Conservation (phyloP, 371 early-diverging fungal genomes). For the Rhizomucor miehei region DNA sequence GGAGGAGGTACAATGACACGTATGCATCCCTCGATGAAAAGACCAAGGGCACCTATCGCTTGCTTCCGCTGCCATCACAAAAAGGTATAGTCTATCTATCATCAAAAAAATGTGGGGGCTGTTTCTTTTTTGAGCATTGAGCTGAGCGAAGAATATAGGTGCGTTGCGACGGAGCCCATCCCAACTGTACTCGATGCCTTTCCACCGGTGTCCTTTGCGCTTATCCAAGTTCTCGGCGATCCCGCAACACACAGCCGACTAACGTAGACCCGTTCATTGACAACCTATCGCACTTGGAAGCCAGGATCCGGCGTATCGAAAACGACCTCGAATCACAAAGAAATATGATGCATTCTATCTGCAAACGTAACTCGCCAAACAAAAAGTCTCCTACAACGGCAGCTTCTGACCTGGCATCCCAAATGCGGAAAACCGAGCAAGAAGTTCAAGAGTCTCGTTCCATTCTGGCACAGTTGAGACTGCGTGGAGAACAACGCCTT, state of each 20-base stretch:
- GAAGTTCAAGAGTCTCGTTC: slow-evolving; percentile 47
- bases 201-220: slow-evolving; percentile 39
- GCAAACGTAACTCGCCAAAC: background rate
- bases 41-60: slow-evolving; percentile 38
- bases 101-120: too few species aligned
- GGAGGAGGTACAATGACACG: slow-evolving; percentile 11
- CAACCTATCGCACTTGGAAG: slow-evolving; percentile 40
- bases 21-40: slow-evolving; percentile 23
- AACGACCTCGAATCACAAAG: slow-evolving; percentile 36
- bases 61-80: slow-evolving; percentile 33
- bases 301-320: slow-evolving; percentile 37
- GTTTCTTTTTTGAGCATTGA: background rate
- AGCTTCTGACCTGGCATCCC: slow-evolving; percentile 12
- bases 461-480: slow-evolving; percentile 40
- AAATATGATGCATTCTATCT: slow-evolving; percentile 24
- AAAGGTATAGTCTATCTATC: slow-evolving; percentile 17
- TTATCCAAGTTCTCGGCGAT: slow-evolving; percentile 40
- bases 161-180: slow-evolving; percentile 42
- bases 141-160: slow-evolving; percentile 19
- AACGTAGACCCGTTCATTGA: slow-evolving; percentile 47
- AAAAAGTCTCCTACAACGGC: background rate
- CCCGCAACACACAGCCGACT: slow-evolving; percentile 42
- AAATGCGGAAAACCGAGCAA: slow-evolving; percentile 36
- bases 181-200: slow-evolving; percentile 40
- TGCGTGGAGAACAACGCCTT: slow-evolving; percentile 41